Evolutionary conservation across 441 rosid species (phyloP).

Genomic region (Syzygium syzygioides): DNA sequence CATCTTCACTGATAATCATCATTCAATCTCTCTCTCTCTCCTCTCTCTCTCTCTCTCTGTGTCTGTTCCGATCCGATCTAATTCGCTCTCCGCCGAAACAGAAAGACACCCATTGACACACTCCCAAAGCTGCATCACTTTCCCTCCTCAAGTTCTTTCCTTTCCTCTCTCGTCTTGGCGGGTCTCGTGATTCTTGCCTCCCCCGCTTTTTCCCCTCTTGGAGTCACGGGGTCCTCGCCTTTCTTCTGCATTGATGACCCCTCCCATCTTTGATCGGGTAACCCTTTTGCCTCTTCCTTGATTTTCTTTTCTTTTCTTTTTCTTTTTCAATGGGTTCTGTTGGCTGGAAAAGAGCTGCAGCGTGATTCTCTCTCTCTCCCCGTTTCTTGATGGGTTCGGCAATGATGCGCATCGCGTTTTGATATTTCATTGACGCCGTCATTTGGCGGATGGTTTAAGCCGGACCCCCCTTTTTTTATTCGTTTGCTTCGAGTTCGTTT

Average conservation of each 20-base stretch:
- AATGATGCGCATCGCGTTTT: constrained; percentile 2
- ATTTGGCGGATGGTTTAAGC: not conserved
- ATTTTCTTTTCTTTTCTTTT: not conserved
- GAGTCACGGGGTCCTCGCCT: constrained; percentile 24
- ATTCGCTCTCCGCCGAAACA: not conserved
- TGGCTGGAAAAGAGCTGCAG: constrained; percentile 7
- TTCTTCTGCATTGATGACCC: constrained; percentile 22
- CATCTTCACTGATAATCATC: not conserved
- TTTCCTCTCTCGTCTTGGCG: not conserved
- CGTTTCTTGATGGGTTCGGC: constrained; percentile 1
- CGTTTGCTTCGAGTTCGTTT: not conserved
- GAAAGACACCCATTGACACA: not conserved
- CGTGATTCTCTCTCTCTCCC: not conserved
- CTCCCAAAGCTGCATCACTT: constrained; percentile 30
- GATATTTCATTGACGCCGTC: not conserved
- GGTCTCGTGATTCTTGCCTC: not conserved
- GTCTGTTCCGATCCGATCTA: constrained; percentile 51
- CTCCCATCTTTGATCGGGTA: constrained; percentile 44
- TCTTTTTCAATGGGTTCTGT: constrained; percentile 1
- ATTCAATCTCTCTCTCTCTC: not conserved
- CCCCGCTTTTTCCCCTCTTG: not conserved
- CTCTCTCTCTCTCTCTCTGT: constrained; percentile 9
- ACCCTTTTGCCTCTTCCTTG: not conserved
- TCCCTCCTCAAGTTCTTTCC: not conserved
- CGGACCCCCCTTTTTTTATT: not conserved